phyloP scores from a whole-genome alignment of 495 filamentous ascomycete genomes.

The Podospora tetraspora region DNA sequence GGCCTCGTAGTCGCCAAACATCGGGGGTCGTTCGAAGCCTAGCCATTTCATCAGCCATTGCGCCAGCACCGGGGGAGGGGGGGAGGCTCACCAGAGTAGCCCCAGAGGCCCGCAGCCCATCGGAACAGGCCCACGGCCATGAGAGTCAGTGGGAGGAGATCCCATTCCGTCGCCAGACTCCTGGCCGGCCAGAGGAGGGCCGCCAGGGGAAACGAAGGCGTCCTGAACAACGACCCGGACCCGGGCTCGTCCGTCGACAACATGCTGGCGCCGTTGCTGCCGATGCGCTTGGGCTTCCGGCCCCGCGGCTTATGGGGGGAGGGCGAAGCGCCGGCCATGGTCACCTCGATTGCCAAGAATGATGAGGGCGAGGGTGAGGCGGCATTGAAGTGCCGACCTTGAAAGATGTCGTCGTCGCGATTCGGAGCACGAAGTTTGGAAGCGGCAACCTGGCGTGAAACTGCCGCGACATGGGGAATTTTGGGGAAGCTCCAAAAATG shows the following conservation, averaged over 20 bases:
- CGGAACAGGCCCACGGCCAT: constrained; percentile 89
- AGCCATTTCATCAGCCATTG: background rate
- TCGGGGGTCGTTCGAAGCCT: constrained; percentile 78
- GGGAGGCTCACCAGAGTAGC: constrained; percentile 71
- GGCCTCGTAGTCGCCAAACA: constrained; percentile 96
- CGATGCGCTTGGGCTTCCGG: constrained; percentile 42
- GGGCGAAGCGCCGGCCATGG: constrained; percentile 40
- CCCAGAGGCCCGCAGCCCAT: constrained; percentile 88
- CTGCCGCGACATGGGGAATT: background rate
- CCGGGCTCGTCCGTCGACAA: constrained; percentile 28
- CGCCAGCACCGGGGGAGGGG: background rate
- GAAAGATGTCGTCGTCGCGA: background rate
- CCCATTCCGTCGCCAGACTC: constrained; percentile 84
- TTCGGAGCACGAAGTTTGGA: constrained; percentile 8
- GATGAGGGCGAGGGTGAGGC: constrained; percentile 7
- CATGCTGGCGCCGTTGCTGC: constrained; percentile 22
- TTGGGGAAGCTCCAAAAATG: constrained; percentile 8
- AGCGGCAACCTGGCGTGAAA: constrained; percentile 20
- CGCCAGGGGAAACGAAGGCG: constrained; percentile 73
- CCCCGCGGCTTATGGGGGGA: constrained; percentile 45
- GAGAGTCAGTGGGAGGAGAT: constrained; percentile 75
- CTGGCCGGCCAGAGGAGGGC: constrained; percentile 89
- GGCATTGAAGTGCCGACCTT: constrained; percentile 19
- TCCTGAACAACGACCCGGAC: constrained; percentile 40
- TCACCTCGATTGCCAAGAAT: constrained; percentile 27